Base-by-base conservation (phyloP, 1,284 basidiomycete genomes). In the Flammula alnicola region DNA sequence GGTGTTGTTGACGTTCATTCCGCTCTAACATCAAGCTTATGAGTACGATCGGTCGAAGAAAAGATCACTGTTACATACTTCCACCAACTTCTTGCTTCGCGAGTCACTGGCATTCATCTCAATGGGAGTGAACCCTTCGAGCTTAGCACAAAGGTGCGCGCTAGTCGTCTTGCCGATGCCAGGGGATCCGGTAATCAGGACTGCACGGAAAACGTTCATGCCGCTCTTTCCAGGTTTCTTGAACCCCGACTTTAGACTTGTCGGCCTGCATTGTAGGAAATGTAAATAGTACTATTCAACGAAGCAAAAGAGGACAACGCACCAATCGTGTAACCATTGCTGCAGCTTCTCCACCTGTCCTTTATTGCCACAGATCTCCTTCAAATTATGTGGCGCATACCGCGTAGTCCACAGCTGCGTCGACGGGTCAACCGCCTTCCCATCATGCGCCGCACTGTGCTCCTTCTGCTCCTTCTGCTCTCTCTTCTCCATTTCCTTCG, bases 131-230 rank as follows among this genome's bases (percentile, higher is more conserved):
- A 91, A 98, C 0, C 96, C 97, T 35, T 84, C 93, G 19, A 91
- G 70, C 64, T 90, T 88, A 2, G 96, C 95, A 51, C 92, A 89
- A 25, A 99, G 65, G 70, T 99, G 96, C 1, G 96, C 96, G 52
- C 91, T 91, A 0, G 95, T 98, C 4, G 96, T 99, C 76, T 99
- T 99, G 23, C 96, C 96, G 49, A 98, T 97, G 2, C 97, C 96
- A 3, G 96, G 96, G 2, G 95, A 86, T 0, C 96, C 96, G 1
- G 92, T 93, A 53, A 99, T 86, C 52, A 99, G 74, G 1, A 98
- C 81, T 2, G 93, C 94, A 14, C 95, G 85, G 67, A 81, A 97
- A 14, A 87, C 73, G 56, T 93, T 93, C 83, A 90, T 91, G 0
- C 85, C 93, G 54, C 84, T 84, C 69, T 95, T 96, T 1, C 96